A percentile compares a stretch with the other conserved stretches of the same genome.
phyloP scores from a whole-genome alignment of 805 yeast genomes.

The Starmera quercuum region DNA sequence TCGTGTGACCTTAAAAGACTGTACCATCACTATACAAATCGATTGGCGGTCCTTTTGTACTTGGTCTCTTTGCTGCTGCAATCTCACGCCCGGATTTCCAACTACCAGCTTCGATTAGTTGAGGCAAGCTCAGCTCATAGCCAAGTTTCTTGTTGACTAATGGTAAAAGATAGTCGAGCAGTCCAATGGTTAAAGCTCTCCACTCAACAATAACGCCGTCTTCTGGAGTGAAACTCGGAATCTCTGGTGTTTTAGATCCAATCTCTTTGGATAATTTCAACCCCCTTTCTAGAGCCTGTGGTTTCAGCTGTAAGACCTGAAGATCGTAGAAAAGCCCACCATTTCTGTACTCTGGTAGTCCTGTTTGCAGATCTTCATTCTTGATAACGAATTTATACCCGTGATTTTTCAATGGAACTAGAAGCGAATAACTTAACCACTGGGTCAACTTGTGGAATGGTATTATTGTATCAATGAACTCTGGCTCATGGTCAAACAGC shows the following conservation, averaged over 20 bases:
- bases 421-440: conserved; percentile 57
- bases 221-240: conserved; percentile 45
- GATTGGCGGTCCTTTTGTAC: conserved; percentile 55
- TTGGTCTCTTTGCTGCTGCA: conserved; percentile 42
- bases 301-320: conserved; percentile 41
- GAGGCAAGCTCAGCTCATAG: conserved; percentile 39
- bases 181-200: conserved; percentile 55
- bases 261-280: conserved; percentile 24
- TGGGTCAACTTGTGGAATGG: conserved; percentile 63
- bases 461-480: conserved; percentile 33
- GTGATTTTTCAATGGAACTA: conserved; percentile 41
- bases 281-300: conserved; percentile 30
- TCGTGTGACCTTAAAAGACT: conserved; percentile 33
- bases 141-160: conserved; percentile 39
- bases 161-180: conserved; percentile 45
- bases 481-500: conserved; percentile 8
- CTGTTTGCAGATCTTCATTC: conserved; percentile 75
- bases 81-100: conserved; percentile 62
- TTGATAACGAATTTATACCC: conserved; percentile 49
- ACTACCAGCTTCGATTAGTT: conserved; percentile 59
- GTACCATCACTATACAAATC: conserved; percentile 59
- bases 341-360: conserved; percentile 81
- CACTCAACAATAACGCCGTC: conserved; percentile 61
- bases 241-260: conserved; percentile 17
- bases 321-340: conserved; percentile 59